Evolutionary conservation across 2,329 filamentous ascomycete genomes (phyloP), one percentile per base, ranked within the genome.

Genomic region (Xylaria sp.): DNA sequence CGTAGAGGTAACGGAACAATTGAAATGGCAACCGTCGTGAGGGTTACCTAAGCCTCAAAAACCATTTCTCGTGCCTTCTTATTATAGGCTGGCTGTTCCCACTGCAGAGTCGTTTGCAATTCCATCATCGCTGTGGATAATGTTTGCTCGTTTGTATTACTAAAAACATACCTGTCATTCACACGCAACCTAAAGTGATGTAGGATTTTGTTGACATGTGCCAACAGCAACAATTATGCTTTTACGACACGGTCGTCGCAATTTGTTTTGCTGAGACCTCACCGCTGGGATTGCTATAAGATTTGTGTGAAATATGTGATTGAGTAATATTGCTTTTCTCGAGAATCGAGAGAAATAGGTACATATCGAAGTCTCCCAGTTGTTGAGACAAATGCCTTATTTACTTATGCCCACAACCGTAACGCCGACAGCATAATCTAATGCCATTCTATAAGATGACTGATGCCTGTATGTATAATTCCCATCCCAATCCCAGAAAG

Each of bases 391-490:
- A 28, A 31, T 17, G 49, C n/a, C n/a, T 26, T 62, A 53, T 63
- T 9, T 61, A 57, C 49, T 23, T 42, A 59, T 42, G 33, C 31
- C 63, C 49, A 23, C n/a, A 53, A 57, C 63, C 20, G 9, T 59
- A 64, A 67, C 65, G 65, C 65, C 65, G 51, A 46, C 48, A 17
- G 28, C 28, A 4, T 46, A 51, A 20, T 58, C 17, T 46, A 23
- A 17, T 44, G 20, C 51, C 56, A 54, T 44, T 69, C 67, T 69
- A 69, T 68, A 40, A 49, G 56, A 57, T 28, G 20, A 51, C 40
- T n/a, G 48, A 59, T 67, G 48, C 66, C 44, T 57, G 38, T 59
- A 57, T 57, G 38, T 59, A 57, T 57, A 38, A 56, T 49, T 42
- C 46, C 53, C 40, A 40, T 54, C 6, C 56, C 20, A n/a, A 31